These are phyloP conservation scores for Fraxinus velutina DNA, from an alignment of 305 asterid genomes.

Conservation along the genomic window DNA sequence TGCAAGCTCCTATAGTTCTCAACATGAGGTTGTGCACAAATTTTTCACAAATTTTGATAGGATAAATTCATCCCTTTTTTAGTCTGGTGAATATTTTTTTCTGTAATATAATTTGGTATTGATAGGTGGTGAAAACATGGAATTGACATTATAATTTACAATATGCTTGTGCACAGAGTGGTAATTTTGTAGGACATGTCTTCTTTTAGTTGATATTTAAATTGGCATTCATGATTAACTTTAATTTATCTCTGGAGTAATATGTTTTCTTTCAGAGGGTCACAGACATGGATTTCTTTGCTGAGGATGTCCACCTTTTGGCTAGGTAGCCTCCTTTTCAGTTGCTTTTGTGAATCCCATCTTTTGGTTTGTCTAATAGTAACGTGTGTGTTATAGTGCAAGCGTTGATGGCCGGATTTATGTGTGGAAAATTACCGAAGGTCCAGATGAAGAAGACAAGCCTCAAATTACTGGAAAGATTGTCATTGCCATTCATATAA, in stretches of 20 bases:
- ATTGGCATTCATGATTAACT: neutral
- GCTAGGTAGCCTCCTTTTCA: constrained; percentile 60
- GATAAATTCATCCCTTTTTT: neutral
- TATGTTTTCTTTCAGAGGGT: constrained; percentile 69
- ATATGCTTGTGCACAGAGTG: neutral
- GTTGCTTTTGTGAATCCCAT: constrained; percentile 19
- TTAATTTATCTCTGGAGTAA: constrained; percentile 1
- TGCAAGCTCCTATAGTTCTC: neutral
- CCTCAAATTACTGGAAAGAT: constrained; percentile 77
- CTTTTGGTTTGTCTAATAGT: constrained; percentile 17
- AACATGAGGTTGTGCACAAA: neutral
- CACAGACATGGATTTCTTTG: constrained; percentile 96
- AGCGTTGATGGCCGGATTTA: constrained; percentile 89
- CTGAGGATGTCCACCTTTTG: constrained; percentile 91
- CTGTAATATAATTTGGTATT: neutral
- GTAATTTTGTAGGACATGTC: neutral
- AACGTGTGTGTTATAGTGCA: constrained; percentile 52
- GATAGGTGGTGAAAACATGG: neutral
- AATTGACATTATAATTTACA: constrained; percentile 4
- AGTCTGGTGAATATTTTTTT: neutral
- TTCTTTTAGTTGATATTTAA: neutral
- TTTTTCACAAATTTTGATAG: neutral
- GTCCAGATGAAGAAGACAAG: constrained; percentile 83
- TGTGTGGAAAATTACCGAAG: constrained; percentile 89
- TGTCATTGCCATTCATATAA: constrained; percentile 66